Base-by-base conservation (phyloP, 345 rosid genomes). In the Ceriops zippeliana region DNA sequence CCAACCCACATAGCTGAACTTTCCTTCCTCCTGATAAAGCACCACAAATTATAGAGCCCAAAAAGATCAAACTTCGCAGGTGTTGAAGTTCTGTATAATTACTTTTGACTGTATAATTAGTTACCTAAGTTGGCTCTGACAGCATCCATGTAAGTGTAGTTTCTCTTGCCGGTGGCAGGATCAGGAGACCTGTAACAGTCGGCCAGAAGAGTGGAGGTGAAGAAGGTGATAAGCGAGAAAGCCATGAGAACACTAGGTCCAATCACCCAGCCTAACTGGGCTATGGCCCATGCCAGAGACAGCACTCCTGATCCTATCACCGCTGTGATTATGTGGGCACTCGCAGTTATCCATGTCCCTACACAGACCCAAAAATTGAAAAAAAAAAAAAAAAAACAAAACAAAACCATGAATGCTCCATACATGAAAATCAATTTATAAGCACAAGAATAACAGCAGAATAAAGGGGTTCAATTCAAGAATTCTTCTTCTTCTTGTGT, bases 281-380 rank as follows among this genome's bases (percentile, higher is more conserved):
- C 93, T 19, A 76, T 86, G 6, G 93, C 89, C 98, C 96, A 90
- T 10, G 98, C 92, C 77, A 93, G 70, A 8, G 96, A 83, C 61
- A 93, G 68, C 71, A 90, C 97, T 21, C 98, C 98, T 26, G 93
- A 90, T 8, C 96, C 98, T 21, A 93, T 93, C 75, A 93, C 97
- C 0, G 97, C 96, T 0, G 98, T 93, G 46, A 93, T 93, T 37
- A 93, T 93, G 72, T 93, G 98, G 2, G 97, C 90, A 67, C 93
- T 87, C 0, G 91, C 97, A 7, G 92, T 87, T 11, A 86, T 21
- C 92, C 92, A 84, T 38, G 93, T 90, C 58, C 98, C 98, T 93
- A 49, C 64, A 59, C 20, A 47, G 32, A 21, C 59, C 19, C 17
- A 13, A 9, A 2, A 24, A 24, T 24, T 24, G 26, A 24, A 24